Conservation (phyloP, 2,329 filamentous ascomycete genomes). For the Trichoderma koningiopsis region DNA sequence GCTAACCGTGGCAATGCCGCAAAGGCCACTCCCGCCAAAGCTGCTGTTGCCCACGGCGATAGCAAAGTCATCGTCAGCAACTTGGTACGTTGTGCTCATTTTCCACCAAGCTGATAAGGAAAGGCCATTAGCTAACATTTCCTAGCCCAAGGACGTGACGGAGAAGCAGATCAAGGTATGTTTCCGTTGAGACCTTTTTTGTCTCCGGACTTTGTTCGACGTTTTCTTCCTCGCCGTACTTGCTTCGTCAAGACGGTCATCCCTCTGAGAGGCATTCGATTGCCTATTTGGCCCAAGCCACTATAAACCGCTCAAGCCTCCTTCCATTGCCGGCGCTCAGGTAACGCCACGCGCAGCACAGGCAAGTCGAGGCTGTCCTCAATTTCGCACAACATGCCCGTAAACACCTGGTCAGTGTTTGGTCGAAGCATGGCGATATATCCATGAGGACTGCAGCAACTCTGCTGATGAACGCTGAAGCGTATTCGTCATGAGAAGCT, state of each 20-base stretch:
- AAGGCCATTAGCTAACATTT: slow-evolving; percentile 48
- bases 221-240: slow-evolving; percentile 46
- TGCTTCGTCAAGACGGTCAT: slow-evolving; percentile 36
- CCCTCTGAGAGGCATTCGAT: slow-evolving; percentile 22
- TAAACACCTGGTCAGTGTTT: slow-evolving; percentile 57
- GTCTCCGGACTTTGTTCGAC: slow-evolving; percentile 73
- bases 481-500: slow-evolving; percentile 10
- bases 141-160: slow-evolving; percentile 89
- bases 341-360: slow-evolving; percentile 32
- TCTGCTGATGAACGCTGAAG: slow-evolving; percentile 15
- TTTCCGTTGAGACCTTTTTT: slow-evolving; percentile 77
- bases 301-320: slow-evolving; percentile 23
- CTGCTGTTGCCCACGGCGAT: slow-evolving; percentile 64
- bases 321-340: slow-evolving; percentile 15
- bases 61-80: slow-evolving; percentile 99
- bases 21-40: slow-evolving; percentile 67
- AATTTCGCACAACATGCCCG: slow-evolving; percentile 49
- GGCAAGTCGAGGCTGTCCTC: slow-evolving; percentile 62
- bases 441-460: slow-evolving; percentile 32
- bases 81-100: slow-evolving; percentile 67
- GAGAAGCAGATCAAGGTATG: slow-evolving; percentile 99
- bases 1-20: slow-evolving; percentile 59
- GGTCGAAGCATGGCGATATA: slow-evolving; percentile 35
- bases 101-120: not conserved
- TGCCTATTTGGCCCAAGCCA: not conserved